Evolutionary conservation across 2,329 filamentous ascomycete species (phyloP).

Genomic region (Fusarium nisikadoi): DNA sequence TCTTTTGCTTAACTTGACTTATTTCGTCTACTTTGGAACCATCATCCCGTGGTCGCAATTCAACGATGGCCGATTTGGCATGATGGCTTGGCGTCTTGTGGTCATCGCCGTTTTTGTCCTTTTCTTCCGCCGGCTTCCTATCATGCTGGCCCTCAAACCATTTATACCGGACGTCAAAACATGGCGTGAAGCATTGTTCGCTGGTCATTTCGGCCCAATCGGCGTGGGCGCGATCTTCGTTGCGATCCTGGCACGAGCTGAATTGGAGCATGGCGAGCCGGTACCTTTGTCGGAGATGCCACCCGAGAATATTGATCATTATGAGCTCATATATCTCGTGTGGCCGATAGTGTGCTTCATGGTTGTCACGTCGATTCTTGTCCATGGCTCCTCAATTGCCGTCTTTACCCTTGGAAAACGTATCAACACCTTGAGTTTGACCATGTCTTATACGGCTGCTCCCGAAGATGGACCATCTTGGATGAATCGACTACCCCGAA

Average conservation of each 20-base stretch:
- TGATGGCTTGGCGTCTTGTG: constrained; percentile 89
- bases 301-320: constrained; percentile 63
- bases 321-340: constrained; percentile 82
- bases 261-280: constrained; percentile 80
- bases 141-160: constrained; percentile 92
- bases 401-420: constrained; percentile 98
- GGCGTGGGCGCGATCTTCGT: constrained; percentile 97
- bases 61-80: constrained; percentile 78
- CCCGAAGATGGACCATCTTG: constrained; percentile 89
- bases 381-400: constrained; percentile 97
- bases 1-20: constrained; percentile 93
- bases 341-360: constrained; percentile 97
- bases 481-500: constrained; percentile 90
- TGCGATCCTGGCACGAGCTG: constrained; percentile 90
- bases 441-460: constrained; percentile 93
- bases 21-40: constrained; percentile 97
- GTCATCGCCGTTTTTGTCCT: constrained; percentile 94
- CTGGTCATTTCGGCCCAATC: constrained; percentile 96
- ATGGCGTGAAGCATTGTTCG: constrained; percentile 96
- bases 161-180: constrained; percentile 97
- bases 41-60: constrained; percentile 97
- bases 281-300: constrained; percentile 77
- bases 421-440: constrained; percentile 95
- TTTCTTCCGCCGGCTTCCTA: constrained; percentile 93
- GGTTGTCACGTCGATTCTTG: constrained; percentile 91